Evolutionary conservation across 805 yeast genomes (phyloP), one percentile per base, ranked within the genome.

Genomic region (Hanseniaspora pseudoguilliermondii): DNA sequence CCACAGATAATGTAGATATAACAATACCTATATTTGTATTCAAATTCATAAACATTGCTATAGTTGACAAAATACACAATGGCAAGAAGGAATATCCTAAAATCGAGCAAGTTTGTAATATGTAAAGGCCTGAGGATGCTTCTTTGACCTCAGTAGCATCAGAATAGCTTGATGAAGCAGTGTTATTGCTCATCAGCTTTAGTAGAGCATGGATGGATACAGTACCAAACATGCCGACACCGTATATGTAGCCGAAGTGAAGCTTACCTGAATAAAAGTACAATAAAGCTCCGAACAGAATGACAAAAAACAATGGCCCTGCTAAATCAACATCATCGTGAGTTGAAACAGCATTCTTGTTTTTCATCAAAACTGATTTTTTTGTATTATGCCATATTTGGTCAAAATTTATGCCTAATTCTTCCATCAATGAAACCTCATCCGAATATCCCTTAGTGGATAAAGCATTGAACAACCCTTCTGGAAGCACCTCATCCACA

Each of bases 181-280:
- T 71, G 47, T 75, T 75, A 56, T 77, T 78, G 57, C 95, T 82
- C 98, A 93, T 93, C 59, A 88, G 74, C 66, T 85, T 89, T 68
- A 95, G 84, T 58, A 93, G 73, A 62, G 79, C 79, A 69, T 90
- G 97, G 60, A 89, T 78, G 35, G 95, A 81, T 16, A 87, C 66
- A 1, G 95, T 84, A 18, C 98, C 98, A 62, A 91, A 82, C 44
- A 93, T 71, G 0, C 96, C 97, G 43, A 93, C 95, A 41, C 98
- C 97, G 65, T 93, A 93, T 50, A 93, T 86, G 68, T 93, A 93
- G 2, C 97, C 97, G 66, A 93, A 93, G 68, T 93, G 97, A 16
- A 91, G 86, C 68, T 91, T 93, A 5, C 98, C 97, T 1, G 95
- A 83, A 46, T 90, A 74, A 51, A 91, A 72, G 54, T 93, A 72